Evolutionary conservation across 208 protist genomes (phyloP).

Genomic region (Spironucleus salmonicida): DNA sequence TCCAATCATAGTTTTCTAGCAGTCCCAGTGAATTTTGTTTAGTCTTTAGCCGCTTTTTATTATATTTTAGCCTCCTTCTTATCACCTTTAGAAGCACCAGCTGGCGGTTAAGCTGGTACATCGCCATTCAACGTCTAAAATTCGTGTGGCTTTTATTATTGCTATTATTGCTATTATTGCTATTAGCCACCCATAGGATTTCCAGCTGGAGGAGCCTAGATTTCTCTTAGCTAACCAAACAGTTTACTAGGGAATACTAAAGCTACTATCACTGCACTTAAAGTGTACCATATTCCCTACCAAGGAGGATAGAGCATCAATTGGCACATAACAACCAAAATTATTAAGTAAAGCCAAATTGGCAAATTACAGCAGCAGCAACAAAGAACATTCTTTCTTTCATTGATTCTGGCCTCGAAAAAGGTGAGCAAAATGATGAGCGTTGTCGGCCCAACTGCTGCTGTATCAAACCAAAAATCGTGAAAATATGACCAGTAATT

Average conservation of each 20-base stretch:
- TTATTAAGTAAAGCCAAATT: neutral
- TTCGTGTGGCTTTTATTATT: too few relatives aligned
- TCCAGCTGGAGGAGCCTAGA: too few relatives aligned
- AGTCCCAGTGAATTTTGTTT: too few relatives aligned
- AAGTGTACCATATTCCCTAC: conserved; percentile 3
- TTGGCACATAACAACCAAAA: neutral
- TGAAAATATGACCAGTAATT: conserved; percentile 7
- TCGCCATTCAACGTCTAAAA: too few relatives aligned
- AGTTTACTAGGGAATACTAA: neutral
- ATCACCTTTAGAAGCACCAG: too few relatives aligned
- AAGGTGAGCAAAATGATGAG: neutral
- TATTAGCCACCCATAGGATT: too few relatives aligned
- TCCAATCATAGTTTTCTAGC: too few relatives aligned
- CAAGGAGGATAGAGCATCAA: conserved; percentile 15
- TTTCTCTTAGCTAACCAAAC: too few relatives aligned
- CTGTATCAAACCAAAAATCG: neutral
- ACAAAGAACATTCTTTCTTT: neutral
- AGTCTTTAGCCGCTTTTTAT: too few relatives aligned
- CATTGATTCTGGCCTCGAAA: neutral
- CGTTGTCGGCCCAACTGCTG: conserved; percentile 6
- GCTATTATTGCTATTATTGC: too few relatives aligned
- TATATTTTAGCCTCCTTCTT: too few relatives aligned
- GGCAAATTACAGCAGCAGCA: conserved; percentile 6
- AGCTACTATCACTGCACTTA: neutral
- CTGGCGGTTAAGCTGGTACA: too few relatives aligned